These are phyloP conservation scores for Coprinopsis marcescibilis DNA, from an alignment of 768 basidiomycete genomes.

Conservation along the genomic window DNA sequence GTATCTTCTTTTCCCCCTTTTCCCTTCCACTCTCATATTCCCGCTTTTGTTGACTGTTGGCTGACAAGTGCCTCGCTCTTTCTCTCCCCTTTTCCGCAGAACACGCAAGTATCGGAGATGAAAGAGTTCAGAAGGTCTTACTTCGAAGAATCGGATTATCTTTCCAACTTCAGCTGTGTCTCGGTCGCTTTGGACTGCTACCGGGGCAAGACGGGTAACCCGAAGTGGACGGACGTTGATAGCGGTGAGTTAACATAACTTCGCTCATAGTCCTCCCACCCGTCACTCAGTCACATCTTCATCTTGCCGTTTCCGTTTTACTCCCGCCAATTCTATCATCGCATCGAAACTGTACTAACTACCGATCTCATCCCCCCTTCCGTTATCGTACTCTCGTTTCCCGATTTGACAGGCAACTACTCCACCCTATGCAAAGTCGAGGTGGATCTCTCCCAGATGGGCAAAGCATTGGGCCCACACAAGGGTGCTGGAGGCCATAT, in stretches of 20 bases:
- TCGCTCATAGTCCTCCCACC: not conserved
- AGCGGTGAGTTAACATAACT: constrained; percentile 12
- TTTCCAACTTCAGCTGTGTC: constrained; percentile 10
- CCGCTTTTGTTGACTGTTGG: not conserved
- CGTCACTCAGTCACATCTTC: too few relatives aligned
- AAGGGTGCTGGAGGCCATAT: constrained; percentile 6
- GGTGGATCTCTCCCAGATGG: constrained; percentile 16
- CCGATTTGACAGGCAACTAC: constrained; percentile 15
- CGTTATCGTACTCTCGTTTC: not conserved
- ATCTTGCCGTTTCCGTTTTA: too few relatives aligned
- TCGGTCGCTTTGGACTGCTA: constrained; percentile 14
- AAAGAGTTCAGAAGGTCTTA: constrained; percentile 17
- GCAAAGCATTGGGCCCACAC: constrained; percentile 8
- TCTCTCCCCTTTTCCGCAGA: constrained; percentile 5
- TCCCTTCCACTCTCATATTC: not conserved
- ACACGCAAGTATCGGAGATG: constrained; percentile 16
- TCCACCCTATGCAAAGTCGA: constrained; percentile 18
- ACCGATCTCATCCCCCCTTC: not conserved
- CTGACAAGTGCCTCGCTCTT: not conserved
- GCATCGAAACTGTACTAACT: not conserved
- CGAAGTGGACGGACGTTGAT: constrained; percentile 13
- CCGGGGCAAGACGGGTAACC: constrained; percentile 9
- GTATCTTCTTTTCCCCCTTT: not conserved
- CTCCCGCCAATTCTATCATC: too few relatives aligned
- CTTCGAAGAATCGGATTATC: constrained; percentile 12